These are phyloP conservation scores for Penicillium oxalicum DNA, from an alignment of 2,329 filamentous ascomycete species.

Conservation along the genomic window DNA sequence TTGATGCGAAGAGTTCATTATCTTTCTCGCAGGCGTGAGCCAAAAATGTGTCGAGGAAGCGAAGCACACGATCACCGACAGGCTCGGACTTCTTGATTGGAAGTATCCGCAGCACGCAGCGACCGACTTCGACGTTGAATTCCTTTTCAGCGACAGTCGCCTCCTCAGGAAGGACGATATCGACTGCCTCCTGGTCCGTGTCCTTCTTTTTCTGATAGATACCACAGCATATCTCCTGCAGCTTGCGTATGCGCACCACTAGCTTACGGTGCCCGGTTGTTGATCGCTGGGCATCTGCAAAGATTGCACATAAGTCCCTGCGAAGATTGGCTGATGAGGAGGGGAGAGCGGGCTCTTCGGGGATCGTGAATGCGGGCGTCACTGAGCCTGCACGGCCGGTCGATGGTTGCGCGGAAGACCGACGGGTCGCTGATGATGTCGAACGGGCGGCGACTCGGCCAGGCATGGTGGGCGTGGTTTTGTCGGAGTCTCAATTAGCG, in stretches of 20 bases:
- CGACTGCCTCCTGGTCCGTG: constrained; percentile 49
- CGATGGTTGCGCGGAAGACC: constrained; percentile 58
- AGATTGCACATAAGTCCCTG: constrained; percentile 65
- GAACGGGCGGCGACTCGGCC: constrained; percentile 37
- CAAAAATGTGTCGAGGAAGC: constrained; percentile 83
- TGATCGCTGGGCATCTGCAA: constrained; percentile 78
- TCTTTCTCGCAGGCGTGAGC: constrained; percentile 63
- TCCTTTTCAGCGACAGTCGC: constrained; percentile 75
- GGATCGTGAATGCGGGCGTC: constrained; percentile 44
- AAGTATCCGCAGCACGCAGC: constrained; percentile 76
- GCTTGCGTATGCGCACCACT: constrained; percentile 77
- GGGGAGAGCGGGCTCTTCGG: constrained; percentile 53
- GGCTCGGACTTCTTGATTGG: constrained; percentile 86
- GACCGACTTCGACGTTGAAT: constrained; percentile 78
- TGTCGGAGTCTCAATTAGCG: constrained; percentile 15
- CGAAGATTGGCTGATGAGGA: constrained; percentile 54
- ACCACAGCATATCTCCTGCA: constrained; percentile 75
- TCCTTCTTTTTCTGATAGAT: constrained; percentile 41
- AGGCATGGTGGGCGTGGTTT: constrained; percentile 30
- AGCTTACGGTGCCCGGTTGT: constrained; percentile 87
- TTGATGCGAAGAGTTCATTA: constrained; percentile 57
- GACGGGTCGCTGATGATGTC: constrained; percentile 32
- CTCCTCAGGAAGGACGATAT: constrained; percentile 41
- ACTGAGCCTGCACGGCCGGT: constrained; percentile 66
- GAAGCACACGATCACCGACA: constrained; percentile 76